Conservation (phyloP, 164 flowering plant species). For the Buxus sempervirens region DNA sequence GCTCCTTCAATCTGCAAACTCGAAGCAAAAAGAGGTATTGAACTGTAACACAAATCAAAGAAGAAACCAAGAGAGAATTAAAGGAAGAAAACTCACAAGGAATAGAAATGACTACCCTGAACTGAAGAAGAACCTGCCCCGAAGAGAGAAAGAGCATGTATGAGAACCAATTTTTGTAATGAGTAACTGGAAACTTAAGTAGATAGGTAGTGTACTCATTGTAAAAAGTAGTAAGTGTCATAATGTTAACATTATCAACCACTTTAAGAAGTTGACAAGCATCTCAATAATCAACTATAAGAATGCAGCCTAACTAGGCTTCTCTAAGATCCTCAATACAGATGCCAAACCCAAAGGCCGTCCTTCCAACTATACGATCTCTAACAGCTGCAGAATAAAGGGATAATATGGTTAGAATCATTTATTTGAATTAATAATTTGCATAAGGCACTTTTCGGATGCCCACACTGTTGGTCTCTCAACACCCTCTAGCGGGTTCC, state of each 20-base stretch:
- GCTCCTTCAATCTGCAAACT: conserved; percentile 29
- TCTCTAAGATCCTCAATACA: conserved; percentile 79
- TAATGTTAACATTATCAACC: too few species aligned
- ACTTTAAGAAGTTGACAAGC: neutral
- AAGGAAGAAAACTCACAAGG: too few species aligned
- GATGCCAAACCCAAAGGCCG: conserved; percentile 69
- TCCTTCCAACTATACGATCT: conserved; percentile 54
- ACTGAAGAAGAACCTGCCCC: conserved; percentile 30
- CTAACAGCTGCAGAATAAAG: conserved; percentile 56
- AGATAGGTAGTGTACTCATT: too few species aligned
- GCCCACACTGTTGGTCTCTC: neutral
- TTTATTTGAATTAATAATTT: too few species aligned
- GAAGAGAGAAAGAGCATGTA: too few species aligned
- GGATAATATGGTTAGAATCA: neutral
- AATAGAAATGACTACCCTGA: conserved; percentile 24
- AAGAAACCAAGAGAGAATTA: neutral
- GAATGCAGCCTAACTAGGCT: conserved; percentile 56
- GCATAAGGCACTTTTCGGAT: neutral
- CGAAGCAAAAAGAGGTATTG: neutral
- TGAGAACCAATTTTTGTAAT: too few species aligned
- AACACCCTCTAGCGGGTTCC: neutral
- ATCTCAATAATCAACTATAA: neutral
- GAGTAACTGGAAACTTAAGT: too few species aligned
- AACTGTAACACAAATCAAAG: too few species aligned
- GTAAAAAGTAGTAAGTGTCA: too few species aligned